Base-by-base conservation (phyloP, 1,284 basidiomycete genomes). In the Rhodotorula sp. region DNA sequence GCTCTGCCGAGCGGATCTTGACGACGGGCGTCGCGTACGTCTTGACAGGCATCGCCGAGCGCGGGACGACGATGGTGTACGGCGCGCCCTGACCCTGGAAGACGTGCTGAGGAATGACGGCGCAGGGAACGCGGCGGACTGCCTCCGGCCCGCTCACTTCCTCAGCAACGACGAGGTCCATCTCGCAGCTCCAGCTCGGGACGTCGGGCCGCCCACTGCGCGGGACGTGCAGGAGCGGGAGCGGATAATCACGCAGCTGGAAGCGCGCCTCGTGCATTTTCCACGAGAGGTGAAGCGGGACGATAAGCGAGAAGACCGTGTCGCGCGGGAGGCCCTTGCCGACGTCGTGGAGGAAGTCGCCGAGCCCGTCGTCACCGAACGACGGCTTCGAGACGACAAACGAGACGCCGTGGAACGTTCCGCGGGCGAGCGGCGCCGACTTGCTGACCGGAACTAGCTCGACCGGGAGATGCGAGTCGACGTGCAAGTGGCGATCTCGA, bases 31-130 rank as follows among this genome's bases (percentile, higher is more conserved):
- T 86, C 6, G 92, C 92, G 80, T 96, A 98, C 34, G 89, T 91
- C 82, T 98, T 98, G 78, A 95, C 90, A 0, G 95, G 91, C 91
- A 96, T 96, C 69, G 94, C 90, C 0, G 94, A 94, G 81, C 96
- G 97, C 1, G 94, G 93, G 44, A 97, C 86, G 58, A 66, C 64
- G 50, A 76, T 74, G 25, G 66, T 57, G 62, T 70, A 76, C 6
- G 71, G 70, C 46, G 62, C 65, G 36, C 63, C 67, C 51, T 84
- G 80, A 34, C 97, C 83, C 64, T 95, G 86, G 17, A 87, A 84
- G 32, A 87, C 85, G 29, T 87, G 87, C 22, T 71, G 80, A 32
- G 86, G 84, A 54, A 91, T 83, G 65, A 95, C 84, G 12, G 85
- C 83, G 75, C 89, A 90, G 10, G 87, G 82, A 39, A 94, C 83